Base-by-base conservation (phyloP, 305 asterid genomes). In the Withania somnifera region DNA sequence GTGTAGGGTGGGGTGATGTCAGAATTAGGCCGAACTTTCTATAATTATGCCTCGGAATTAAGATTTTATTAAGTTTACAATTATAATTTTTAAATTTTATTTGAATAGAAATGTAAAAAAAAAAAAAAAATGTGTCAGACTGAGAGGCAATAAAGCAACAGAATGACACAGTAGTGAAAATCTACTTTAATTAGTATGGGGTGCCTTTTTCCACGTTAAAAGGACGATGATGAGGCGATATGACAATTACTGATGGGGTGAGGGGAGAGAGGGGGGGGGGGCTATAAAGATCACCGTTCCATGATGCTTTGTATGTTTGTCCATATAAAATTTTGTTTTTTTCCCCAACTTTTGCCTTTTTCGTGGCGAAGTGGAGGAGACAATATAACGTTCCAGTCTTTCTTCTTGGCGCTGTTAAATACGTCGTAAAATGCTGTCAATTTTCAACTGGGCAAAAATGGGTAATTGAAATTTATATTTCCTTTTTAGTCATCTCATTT, bases 11-110 rank as follows among this genome's bases (percentile, higher is more conserved):
- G 82, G 81, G 54, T 78, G 82, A 80, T 79, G 83, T 81, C 77
- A 87, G 85, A 86, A 84, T 24, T 19, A 75, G 88, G 85, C 45
- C 78, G 73, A 86, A 69, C 87, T 85, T 86, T 64, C 79, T 61
- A 69, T 80, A 53, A 56, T 40, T 50, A 79, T 51, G 60, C 24
- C n/a, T 38, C 30, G 40, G 13, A 32, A 14, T 64, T 45, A 42
- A 14, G 38, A 51, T 38, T 30, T 36, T 24, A 2, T 42, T 24
- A 22, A 42, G 57, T 42, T 42, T 22, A 69, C 22, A 22, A 22
- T 58, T 58, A 36, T 0, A 61, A 28, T 28, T 11, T 24, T 8
- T 58, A 24, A 24, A 11, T 22, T 11, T 24, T 24, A 26, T 2
- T 61, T 60, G 42, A 61, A 10, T 14, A 61, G 42, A 36, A 4